phyloP scores from a whole-genome alignment of 257 asterid genomes.

The Nicotiana tomentosiformis region DNA sequence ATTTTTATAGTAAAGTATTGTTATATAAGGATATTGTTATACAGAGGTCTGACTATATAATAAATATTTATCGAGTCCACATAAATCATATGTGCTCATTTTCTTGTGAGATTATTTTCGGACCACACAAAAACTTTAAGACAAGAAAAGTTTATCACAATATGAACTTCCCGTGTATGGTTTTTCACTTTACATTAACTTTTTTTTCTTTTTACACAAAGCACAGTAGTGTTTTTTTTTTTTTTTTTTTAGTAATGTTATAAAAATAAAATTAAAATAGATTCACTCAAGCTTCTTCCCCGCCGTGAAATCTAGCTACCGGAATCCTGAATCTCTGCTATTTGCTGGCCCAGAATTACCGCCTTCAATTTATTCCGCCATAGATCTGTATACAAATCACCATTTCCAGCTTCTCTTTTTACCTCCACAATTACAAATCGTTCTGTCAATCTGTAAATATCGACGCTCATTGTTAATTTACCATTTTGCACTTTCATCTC shows the following conservation, averaged over 20 bases:
- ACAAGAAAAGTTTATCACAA: neutral
- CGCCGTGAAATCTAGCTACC: slow-evolving; percentile 5
- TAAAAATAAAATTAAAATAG: neutral
- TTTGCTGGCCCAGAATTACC: slow-evolving; percentile 20
- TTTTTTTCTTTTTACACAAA: neutral
- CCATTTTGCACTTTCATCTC: slow-evolving; percentile 45
- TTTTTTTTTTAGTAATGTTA: neutral
- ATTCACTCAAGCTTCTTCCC: neutral
- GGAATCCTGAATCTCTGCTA: neutral
- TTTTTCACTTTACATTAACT: neutral
- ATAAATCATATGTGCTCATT: neutral
- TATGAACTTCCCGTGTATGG: neutral
- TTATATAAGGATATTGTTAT: no score
- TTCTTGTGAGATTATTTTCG: neutral
- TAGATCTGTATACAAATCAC: slow-evolving; percentile 28
- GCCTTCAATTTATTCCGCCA: slow-evolving; percentile 57
- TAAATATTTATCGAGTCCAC: no score
- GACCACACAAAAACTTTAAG: neutral
- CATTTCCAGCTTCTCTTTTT: slow-evolving; percentile 42
- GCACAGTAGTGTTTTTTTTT: neutral
- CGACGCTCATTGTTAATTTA: slow-evolving; percentile 31
- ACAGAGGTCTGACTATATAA: no score
- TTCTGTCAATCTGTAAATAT: slow-evolving; percentile 45
- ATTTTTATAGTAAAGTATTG: no score
- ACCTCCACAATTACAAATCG: slow-evolving; percentile 48